Evolutionary conservation across 345 rosid genomes (phyloP).

Genomic region (Citrus medica): DNA sequence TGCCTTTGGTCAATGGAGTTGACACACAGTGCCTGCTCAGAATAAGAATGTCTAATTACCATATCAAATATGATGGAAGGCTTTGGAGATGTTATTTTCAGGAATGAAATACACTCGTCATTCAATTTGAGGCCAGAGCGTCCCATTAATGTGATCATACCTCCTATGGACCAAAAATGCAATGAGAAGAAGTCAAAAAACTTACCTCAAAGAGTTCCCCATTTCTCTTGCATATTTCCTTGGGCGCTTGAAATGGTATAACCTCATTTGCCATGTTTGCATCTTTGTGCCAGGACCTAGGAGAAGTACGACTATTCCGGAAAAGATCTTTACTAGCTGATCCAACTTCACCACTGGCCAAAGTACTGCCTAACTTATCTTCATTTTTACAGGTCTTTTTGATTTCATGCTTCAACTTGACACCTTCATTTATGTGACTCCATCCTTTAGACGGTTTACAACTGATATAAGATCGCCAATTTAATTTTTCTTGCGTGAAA

Average conservation of each 20-base stretch:
- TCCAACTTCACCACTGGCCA: slow-evolving; percentile 31
- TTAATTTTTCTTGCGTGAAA: slow-evolving; percentile 52
- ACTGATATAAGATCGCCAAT: slow-evolving; percentile 39
- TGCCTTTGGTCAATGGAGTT: slow-evolving; percentile 63
- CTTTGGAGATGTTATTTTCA: slow-evolving; percentile 10
- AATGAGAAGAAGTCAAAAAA: slow-evolving; percentile 2
- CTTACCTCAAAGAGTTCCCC: slow-evolving; percentile 92
- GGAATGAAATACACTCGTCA: background rate
- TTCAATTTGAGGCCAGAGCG: slow-evolving; percentile 5
- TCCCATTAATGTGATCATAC: slow-evolving; percentile 17
- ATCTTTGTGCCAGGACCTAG: slow-evolving; percentile 56
- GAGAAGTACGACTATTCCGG: slow-evolving; percentile 32
- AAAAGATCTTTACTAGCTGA: slow-evolving; percentile 35
- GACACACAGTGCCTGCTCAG: slow-evolving; percentile 73
- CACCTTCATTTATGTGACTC: slow-evolving; percentile 45
- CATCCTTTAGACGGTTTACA: slow-evolving; percentile 46
- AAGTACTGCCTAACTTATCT: slow-evolving; percentile 27
- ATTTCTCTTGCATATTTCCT: slow-evolving; percentile 69
- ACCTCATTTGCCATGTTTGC: slow-evolving; percentile 33
- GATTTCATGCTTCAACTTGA: slow-evolving; percentile 30
- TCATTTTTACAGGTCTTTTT: slow-evolving; percentile 30
- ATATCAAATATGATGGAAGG: slow-evolving; percentile 7
- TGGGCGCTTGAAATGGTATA: slow-evolving; percentile 49
- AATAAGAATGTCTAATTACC: slow-evolving; percentile 18
- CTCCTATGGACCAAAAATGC: slow-evolving; percentile 4